Evolutionary conservation across 495 filamentous ascomycete genomes (phyloP).

Genomic region (Neurospora tetraspora): DNA sequence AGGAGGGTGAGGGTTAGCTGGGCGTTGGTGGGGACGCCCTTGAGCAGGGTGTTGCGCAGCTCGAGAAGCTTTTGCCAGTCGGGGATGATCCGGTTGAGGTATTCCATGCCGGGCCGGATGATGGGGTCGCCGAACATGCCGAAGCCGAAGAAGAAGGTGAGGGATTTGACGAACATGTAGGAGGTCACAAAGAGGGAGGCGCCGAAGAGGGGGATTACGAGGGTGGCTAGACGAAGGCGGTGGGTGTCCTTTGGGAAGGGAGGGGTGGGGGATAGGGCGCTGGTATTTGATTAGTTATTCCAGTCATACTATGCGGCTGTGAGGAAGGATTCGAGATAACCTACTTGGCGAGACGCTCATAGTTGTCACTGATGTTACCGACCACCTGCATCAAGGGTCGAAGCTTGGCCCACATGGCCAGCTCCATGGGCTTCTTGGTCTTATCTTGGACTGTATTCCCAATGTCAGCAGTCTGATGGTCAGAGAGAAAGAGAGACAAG

Average conservation of each 20-base stretch:
- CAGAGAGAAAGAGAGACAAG: constrained; percentile 46
- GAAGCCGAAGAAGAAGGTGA: constrained; percentile 56
- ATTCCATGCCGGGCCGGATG: constrained; percentile 45
- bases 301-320: background rate
- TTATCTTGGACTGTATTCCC: constrained; percentile 44
- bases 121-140: constrained; percentile 76
- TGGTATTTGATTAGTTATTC: constrained; percentile 13
- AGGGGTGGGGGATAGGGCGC: constrained; percentile 64
- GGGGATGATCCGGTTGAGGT: constrained; percentile 57
- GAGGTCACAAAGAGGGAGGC: constrained; percentile 54
- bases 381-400: constrained; percentile 68
- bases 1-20: constrained; percentile 79
- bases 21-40: constrained; percentile 81
- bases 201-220: constrained; percentile 49
- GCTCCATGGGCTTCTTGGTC: constrained; percentile 75
- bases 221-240: constrained; percentile 50
- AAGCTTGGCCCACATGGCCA: constrained; percentile 65
- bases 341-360: constrained; percentile 72
- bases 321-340: constrained; percentile 11
- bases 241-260: constrained; percentile 60
- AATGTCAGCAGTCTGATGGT: constrained; percentile 10
- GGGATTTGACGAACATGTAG: constrained; percentile 62
- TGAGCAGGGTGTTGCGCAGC: constrained; percentile 61
- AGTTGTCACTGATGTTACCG: constrained; percentile 64
- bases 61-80: constrained; percentile 69